Percentiles rank a stretch among this genome's conserved stretches.
Conservation (phyloP, 2,329 filamentous ascomycete species). For the Pseudogymnoascus sp. region DNA sequence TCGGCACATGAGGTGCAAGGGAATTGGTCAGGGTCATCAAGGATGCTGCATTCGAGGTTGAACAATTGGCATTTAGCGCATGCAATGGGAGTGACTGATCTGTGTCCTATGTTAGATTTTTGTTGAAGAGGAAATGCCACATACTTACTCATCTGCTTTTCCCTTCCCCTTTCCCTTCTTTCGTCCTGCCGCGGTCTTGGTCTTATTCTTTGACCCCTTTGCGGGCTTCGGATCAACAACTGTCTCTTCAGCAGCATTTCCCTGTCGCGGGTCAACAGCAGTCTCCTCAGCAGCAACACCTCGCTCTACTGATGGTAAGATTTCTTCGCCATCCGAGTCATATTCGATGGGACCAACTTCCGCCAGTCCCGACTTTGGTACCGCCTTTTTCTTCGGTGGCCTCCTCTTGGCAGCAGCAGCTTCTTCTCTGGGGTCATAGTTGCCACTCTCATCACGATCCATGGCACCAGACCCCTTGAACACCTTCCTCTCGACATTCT, state of each 20-base stretch:
- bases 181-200: neutral
- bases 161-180: neutral
- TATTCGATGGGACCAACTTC: neutral
- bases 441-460: constrained; percentile 10
- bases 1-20: constrained; percentile 24
- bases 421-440: constrained; percentile 1
- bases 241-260: neutral
- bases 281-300: neutral
- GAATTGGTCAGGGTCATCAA: constrained; percentile 18
- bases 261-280: neutral
- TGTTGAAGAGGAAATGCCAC: neutral
- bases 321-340: neutral
- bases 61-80: neutral
- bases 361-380: neutral
- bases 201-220: neutral
- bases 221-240: neutral
- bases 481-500: neutral
- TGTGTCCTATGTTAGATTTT: neutral
- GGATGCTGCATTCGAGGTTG: neutral
- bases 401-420: neutral
- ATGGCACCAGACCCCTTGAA: neutral
- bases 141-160: neutral
- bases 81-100: neutral
- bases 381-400: neutral
- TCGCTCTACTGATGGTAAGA: neutral